Conservation (phyloP, 2,329 filamentous ascomycete species). For the Zymoseptoria ardabiliae region DNA sequence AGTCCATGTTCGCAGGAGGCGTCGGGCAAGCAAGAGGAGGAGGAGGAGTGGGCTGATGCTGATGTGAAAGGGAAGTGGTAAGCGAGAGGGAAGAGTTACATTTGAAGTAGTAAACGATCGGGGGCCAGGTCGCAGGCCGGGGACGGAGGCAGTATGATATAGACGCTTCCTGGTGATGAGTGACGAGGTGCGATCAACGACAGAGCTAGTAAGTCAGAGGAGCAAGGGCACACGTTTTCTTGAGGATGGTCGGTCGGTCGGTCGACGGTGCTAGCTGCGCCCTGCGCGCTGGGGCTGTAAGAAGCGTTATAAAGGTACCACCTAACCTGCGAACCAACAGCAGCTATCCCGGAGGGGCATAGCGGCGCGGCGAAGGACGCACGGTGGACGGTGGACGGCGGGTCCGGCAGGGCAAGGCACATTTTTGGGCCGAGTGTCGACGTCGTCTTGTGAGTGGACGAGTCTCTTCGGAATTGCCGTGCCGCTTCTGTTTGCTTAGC, state of each 20-base stretch:
- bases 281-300: constrained; percentile 20
- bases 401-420: neutral
- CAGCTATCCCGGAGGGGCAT: constrained; percentile 15
- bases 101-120: neutral
- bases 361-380: constrained; percentile 11
- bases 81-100: neutral
- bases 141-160: constrained; percentile 16
- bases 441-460: neutral
- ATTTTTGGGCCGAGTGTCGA: neutral
- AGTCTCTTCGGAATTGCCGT: neutral
- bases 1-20: constrained; percentile 25
- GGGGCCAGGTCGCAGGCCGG: constrained; percentile 9
- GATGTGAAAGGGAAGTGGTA: constrained; percentile 14
- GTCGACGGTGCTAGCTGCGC: constrained; percentile 12
- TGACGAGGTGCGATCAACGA: neutral
- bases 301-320: constrained; percentile 20
- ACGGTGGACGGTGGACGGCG: neutral
- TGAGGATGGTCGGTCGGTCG: constrained; percentile 21
- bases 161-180: constrained; percentile 13
- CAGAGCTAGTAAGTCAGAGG: neutral
- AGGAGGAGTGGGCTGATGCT: constrained; percentile 18
- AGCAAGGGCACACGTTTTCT: constrained; percentile 16
- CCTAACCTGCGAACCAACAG: constrained; percentile 21
- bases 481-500: neutral
- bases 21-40: constrained; percentile 13